Evolutionary conservation across 768 basidiomycete species (phyloP), one percentile per base, ranked within the genome.

Genomic region (Lactifluus rugatus): DNA sequence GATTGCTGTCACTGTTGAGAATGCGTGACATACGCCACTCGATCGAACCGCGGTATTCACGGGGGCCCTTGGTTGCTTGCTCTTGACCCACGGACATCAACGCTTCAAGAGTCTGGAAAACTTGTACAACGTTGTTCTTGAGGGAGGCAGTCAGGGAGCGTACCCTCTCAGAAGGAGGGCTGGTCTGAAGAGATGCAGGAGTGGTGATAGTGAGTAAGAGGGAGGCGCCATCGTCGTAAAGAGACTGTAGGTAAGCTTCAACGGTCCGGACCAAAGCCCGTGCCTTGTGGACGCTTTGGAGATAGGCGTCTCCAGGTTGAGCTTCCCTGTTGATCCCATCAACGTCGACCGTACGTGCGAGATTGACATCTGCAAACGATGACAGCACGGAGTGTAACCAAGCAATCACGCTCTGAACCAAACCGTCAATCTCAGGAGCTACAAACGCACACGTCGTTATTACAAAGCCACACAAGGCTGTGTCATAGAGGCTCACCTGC

Each of bases 301-400:
- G 67, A 66, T 89, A 91, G 34, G 74, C 67, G 19, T 78, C 73
- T 62, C 80, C 79, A 23, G 74, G 66, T 16, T 63, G 59, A 10
- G 72, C 73, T 28, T 81, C 78, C 59, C 78, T 75, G 26, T 75
- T 75, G 60, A 87, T 77, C 16, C 85, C 87, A 63, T 92, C 88
- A 57, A 93, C 81, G 67, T 93, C 93, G 60, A 94, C 82, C 68
- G 85, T 82, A 31, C 82, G 80, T 19, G 89, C 89, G 53, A 94
- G 70, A 68, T 93, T 84, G 60, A 93, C 78, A 61, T 89, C 83
- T 23, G 81, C 78, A 37, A 85, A 76, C 49, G 80, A 76, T 11
- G 72, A 67, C 28, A 92, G 71, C 57, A 89, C 81, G 2, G 76
- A 68, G 2, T 83, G 78, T 32, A 91, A 70, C 52, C 80, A 75